Percentiles rank a stretch among this genome's conserved stretches.
phyloP scores from a whole-genome alignment of 2,329 filamentous ascomycete genomes.

The Epichloe hybrida region DNA sequence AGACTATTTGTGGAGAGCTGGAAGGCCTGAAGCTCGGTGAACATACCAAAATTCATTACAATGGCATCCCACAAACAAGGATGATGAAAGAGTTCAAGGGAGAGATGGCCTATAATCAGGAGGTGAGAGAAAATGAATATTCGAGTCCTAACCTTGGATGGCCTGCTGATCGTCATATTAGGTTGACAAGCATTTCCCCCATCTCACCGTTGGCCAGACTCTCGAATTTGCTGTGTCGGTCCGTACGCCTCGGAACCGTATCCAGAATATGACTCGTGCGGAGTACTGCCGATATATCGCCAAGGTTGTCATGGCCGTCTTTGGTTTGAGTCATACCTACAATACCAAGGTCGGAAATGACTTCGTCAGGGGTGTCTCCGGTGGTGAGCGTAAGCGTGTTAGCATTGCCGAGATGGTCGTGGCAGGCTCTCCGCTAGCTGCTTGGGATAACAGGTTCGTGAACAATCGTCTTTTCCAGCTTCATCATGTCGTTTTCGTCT shows the following conservation, averaged over 20 bases:
- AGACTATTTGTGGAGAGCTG: slow-evolving; percentile 46
- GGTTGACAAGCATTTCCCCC: slow-evolving; percentile 60
- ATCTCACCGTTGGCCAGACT: slow-evolving; percentile 63
- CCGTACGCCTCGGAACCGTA: slow-evolving; percentile 51
- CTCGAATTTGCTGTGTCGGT: slow-evolving; percentile 59
- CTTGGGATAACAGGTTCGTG: slow-evolving; percentile 54
- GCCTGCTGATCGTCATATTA: slow-evolving; percentile 13
- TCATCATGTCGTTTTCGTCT: background rate
- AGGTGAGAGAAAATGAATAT: slow-evolving; percentile 25
- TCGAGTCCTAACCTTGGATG: background rate
- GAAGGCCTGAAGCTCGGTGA: slow-evolving; percentile 41
- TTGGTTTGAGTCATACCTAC: slow-evolving; percentile 58
- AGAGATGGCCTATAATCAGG: slow-evolving; percentile 62
- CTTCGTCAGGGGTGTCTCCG: slow-evolving; percentile 56
- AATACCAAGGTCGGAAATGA: slow-evolving; percentile 66
- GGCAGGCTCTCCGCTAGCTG: slow-evolving; percentile 39
- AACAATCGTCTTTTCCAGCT: background rate
- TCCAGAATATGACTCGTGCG: slow-evolving; percentile 45
- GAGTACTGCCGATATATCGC: slow-evolving; percentile 50
- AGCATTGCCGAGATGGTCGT: slow-evolving; percentile 68
- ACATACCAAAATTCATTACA: slow-evolving; percentile 43
- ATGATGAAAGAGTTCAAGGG: slow-evolving; percentile 50
- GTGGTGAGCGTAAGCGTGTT: slow-evolving; percentile 66
- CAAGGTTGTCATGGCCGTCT: slow-evolving; percentile 55
- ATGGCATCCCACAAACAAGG: slow-evolving; percentile 39